A percentile compares a stretch with the other conserved stretches of the same genome.
phyloP scores from a whole-genome alignment of 2,329 filamentous ascomycete genomes.

The Colletotrichum filicis region DNA sequence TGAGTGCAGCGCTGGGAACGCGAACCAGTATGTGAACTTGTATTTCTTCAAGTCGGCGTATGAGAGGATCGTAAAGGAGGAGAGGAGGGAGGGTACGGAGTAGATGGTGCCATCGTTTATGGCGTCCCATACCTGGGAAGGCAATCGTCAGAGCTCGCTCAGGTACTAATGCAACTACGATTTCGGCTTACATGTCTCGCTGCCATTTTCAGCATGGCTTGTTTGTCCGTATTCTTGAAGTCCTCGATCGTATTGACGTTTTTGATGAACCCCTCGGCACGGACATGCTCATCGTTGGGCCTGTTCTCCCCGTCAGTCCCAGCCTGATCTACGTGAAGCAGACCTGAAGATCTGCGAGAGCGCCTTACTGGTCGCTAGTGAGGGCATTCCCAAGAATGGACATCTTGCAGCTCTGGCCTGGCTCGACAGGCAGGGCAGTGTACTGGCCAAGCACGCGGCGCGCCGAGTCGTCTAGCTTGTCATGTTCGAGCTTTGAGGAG shows the following conservation, averaged over 20 bases:
- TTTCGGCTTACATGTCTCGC: conserved; percentile 75
- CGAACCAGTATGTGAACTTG: conserved; percentile 98
- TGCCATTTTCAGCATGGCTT: conserved; percentile 79
- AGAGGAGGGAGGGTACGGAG: conserved; percentile 89
- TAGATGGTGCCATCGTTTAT: conserved; percentile 97
- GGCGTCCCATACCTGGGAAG: conserved; percentile 88
- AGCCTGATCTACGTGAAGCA: conserved; percentile 34
- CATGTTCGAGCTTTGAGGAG: conserved; percentile 92
- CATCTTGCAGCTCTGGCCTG: conserved; percentile 85
- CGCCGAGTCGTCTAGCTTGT: conserved; percentile 94
- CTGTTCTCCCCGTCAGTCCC: conserved; percentile 55
- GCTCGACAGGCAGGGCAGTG: conserved; percentile 80
- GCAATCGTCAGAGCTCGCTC: background rate
- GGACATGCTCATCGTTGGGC: conserved; percentile 75
- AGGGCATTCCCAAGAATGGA: conserved; percentile 90
- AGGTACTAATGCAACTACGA: too few relatives aligned
- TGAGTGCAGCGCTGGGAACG: conserved; percentile 92
- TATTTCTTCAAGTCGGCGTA: conserved; percentile 98
- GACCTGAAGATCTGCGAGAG: conserved; percentile 6
- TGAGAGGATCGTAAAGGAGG: conserved; percentile 88
- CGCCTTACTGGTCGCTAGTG: conserved; percentile 80
- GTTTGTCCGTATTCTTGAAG: conserved; percentile 86
- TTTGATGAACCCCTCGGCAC: conserved; percentile 92
- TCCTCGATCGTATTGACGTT: conserved; percentile 97
- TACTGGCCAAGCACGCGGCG: conserved; percentile 89